Conservation (phyloP, 192 early-diverging fungal species). For the Coemansia sp. region DNA sequence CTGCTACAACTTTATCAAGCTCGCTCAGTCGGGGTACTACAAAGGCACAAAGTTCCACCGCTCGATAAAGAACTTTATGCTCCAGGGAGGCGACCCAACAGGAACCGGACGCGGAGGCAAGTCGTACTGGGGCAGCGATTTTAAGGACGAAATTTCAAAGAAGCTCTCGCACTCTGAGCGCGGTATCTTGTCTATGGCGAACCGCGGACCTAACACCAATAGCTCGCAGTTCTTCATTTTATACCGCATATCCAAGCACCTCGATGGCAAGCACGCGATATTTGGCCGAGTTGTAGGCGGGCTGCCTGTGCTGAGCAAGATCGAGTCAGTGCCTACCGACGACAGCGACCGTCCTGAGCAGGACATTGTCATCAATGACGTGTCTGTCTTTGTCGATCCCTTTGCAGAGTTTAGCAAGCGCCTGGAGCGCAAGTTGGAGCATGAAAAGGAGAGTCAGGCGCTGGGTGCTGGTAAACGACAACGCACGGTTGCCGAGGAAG, state of each 20-base stretch:
- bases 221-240: conserved; percentile 69
- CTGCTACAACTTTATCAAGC: conserved; percentile 90
- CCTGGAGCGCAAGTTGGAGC: conserved; percentile 65
- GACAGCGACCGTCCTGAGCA: conserved; percentile 70
- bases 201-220: conserved; percentile 91
- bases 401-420: conserved; percentile 74
- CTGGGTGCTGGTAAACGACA: conserved; percentile 45
- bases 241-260: conserved; percentile 64
- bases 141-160: conserved; percentile 70
- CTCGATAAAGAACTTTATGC: conserved; percentile 90
- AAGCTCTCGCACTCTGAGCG: conserved; percentile 75
- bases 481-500: conserved; percentile 51
- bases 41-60: conserved; percentile 83
- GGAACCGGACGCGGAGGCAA: conserved; percentile 90
- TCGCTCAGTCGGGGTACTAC: conserved; percentile 77
- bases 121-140: conserved; percentile 65
- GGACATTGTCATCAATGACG: conserved; percentile 74
- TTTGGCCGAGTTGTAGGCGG: conserved; percentile 95
- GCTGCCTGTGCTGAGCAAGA: conserved; percentile 72
- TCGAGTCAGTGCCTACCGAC: conserved; percentile 76
- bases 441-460: conserved; percentile 50
- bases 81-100: conserved; percentile 97
- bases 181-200: conserved; percentile 94
- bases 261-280: conserved; percentile 89
- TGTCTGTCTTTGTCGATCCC: conserved; percentile 82